Base-by-base conservation (phyloP, 2,329 filamentous ascomycete species). In the Sordariomycetes sp. region DNA sequence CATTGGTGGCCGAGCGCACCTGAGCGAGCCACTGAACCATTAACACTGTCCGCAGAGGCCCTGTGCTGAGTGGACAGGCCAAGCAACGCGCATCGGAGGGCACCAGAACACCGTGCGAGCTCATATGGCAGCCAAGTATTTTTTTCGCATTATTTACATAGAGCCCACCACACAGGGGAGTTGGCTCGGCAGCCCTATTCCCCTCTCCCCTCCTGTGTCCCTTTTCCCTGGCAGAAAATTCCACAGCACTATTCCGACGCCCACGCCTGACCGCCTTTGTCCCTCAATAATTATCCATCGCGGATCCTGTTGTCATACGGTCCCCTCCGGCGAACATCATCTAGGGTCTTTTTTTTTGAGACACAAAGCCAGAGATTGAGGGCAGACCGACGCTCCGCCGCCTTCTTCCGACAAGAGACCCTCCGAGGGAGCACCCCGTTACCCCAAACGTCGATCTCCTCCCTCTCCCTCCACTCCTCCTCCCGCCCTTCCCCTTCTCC, bases 211-310 rank as follows among this genome's bases (percentile, higher is more conserved):
- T 36, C 53, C 53, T 17, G 20, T 35, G 25, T 35, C 22, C n/a
- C 34, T 39, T 12, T 52, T 34, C 35, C 25, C 25, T 56, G 54
- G 54, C 54, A 56, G 54, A 56, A 56, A 56, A 56, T 22, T 50
- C 42, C 25, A 56, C 39, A 56, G 42, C 50, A 22, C 42, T 42
- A 56, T 22, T 20, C 45, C 54, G 17, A 22, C 34, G 17, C 35
- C 42, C 42, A 8, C 28, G 22, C 54, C 32, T 56, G 54, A 56
- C 54, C 54, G 54, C 54, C 54, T 56, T 56, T 24, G 54, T 56
- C 42, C 42, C 39, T 36, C 54, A 56, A 50, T 50, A 56, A 51
- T 51, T 45, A 39, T 24, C 15, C 42, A 50, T 50, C 45, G 45
- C 45, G 45, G 20, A 6, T 50, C 45, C 24, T 22, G n/a, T 12